Evolutionary conservation across 2,329 filamentous ascomycete genomes (phyloP), one percentile per base, ranked within the genome.

Genomic region (Ilyonectria destructans): DNA sequence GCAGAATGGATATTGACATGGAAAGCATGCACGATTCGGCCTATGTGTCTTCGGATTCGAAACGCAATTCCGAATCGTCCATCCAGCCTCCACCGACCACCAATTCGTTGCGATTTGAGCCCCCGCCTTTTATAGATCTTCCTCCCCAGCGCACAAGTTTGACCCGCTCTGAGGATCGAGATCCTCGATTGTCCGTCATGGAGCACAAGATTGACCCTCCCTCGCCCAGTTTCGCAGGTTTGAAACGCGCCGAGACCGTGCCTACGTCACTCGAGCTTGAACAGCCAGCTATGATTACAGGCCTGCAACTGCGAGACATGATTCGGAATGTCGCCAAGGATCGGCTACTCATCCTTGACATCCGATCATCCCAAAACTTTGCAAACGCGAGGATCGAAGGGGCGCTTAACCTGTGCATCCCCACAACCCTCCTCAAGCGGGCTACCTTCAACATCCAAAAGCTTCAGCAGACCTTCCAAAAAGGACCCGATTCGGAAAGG

Each of bases 351-450:
- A 79, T 98, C 1, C 84, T 99, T 5, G 96, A 99, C 79, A 88
- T 98, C 23, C 90, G 96, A 45, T 95, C 97, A 0, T 93, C 92
- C 31, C 94, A 95, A 21, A 94, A 96, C 72, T 98, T 92, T 77
- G 88, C 91, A 1, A 86, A 89, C 52, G 91, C 93, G 23, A 90
- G 93, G 33, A 93, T 98, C 62, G 84, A 86, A 57, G 91, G 92
- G n/a, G 94, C 96, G 0, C 83, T 99, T 35, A 98, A 97, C 78
- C 85, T 99, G 6, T 98, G 96, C 78, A 97, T 98, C 68, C 96
- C 96, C 0, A 98, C 96, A 0, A 98, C 96, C 0, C 84, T 99
- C 15, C 83, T 99, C 19, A 98, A 98, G 81, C 88, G 96, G 57
- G 91, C 94, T 1, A 97, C 95, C 0, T 98, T 97, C 81, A 96